Evolutionary conservation across 306 rosid genomes (phyloP), one percentile per base, ranked within the genome.

Genomic region (Vigna angularis): DNA sequence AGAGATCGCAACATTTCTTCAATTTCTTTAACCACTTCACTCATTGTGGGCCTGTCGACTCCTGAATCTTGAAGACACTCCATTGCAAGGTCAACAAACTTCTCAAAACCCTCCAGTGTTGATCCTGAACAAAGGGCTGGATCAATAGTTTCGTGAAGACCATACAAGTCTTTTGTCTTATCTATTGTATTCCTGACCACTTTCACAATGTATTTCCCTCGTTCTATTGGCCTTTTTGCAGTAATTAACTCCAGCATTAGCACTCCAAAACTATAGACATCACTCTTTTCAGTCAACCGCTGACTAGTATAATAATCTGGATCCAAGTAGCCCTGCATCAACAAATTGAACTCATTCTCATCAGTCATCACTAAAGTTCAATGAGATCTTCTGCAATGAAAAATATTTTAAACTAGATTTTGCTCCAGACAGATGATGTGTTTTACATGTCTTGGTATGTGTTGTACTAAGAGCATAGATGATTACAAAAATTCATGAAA

Each of bases 221-320:
- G 70, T 36, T 87, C 87, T 48, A 89, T 84, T 17, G 96, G 90
- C 67, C 34, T 82, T 67, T 51, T 86, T 13, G 90, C 86, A 2
- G 96, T 89, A 55, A 91, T 72, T 64, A 87, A 30, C 82, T 91
- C 96, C 52, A 91, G 14, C 89, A 87, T 70, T 51, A 91, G 59
- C 44, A 91, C 91, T 30, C 93, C 91, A 34, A 89, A 91, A 59
- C 93, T 86, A 50, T 89, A 87, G 2, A 91, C 91, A 77, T 91
- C 93, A 58, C 90, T 89, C 86, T 91, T 91, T 76, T 89, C 89
- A 0, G 88, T 76, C 69, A 82, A 22, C 24, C 20, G 73, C 14
- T 82, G 74, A 52, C 38, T 75, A 7, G 59, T 75, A 44, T 61
- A 82, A 52, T 82, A 82, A 10, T 82, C 85, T 20, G 85, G 85